Base-by-base conservation (phyloP, 495 filamentous ascomycete species). In the Jackrogersella minutella region DNA sequence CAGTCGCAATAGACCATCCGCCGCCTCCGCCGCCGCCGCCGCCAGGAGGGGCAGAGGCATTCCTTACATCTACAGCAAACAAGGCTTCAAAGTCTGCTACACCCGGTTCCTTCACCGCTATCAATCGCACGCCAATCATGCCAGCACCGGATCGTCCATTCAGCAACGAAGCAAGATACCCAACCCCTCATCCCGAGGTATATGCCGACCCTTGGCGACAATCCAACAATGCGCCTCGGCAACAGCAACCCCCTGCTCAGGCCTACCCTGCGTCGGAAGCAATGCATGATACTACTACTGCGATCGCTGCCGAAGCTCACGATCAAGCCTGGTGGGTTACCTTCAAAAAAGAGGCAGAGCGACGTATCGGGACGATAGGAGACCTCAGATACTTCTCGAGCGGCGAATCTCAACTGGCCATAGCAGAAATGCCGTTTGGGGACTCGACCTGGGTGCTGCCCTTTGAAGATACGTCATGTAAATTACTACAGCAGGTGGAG, bases 91-190 rank as follows among this genome's bases (percentile, higher is more conserved):
- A 72, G 31, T 69, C 73, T 8, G 69, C 62, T n/a, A 64, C 67
- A 28, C 64, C 77, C 5, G 62, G 68, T 10, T 80, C 82, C 1
- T 85, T 85, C 56, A 82, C 81, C 17, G 83, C 84, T 2, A 79
- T 86, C 68, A 82, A 83, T 31, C 81, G 73, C 43, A 73, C 74
- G 9, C 73, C 71, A n/a, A 54, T 63, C 33, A 43, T 67, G 26
- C 47, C 59, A 22, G 56, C 61, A 14, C 40, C 62, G 10, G 66
- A 73, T 41, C 62, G 44, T 36, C 43, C 56, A 13, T 43, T 69
- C 39, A 63, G 31, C 26, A 62, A 16, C 22, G 63, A 41, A 11
- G 39, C 43, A n/a, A 44, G 58, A 16, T 64, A 68, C 41, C 55
- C 57, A n/a, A 71, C 63, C 4, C 64, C 58, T 39, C 54, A 63